Base-by-base conservation (phyloP, 768 basidiomycete genomes). In the Xerocomellus amylosporus region DNA sequence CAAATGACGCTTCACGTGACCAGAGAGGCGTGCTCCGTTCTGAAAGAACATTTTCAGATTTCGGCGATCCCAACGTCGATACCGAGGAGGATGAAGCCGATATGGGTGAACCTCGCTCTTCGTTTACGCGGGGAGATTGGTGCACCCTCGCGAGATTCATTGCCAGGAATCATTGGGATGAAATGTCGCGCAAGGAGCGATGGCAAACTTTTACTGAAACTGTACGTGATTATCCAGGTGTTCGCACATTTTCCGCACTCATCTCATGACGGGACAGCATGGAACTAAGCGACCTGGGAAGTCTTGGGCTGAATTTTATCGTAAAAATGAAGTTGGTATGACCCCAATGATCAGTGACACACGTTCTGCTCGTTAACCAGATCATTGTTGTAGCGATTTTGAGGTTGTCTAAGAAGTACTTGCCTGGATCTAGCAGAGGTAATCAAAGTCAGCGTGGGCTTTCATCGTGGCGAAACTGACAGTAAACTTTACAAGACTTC, bases 261-360 rank as follows among this genome's bases (percentile, higher is more conserved):
- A 13, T 44, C 47, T 59, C 39, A 59, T 48, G 48, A 46, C n/a
- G 36, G 28, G 47, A 8, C 42, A 87, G 86, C 75, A 79, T 63
- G 79, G 79, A 62, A 68, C 64, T 15, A 60, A 58, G 31, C 74
- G 86, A 56, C 74, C 81, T 34, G 64, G 67, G 4, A 84, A 80
- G 60, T 75, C 84, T 8, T 88, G 86, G 86, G 75, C 71, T 19
- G 83, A 86, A 63, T 82, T 78, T 58, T 85, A 81, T 60, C 75
- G 83, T 30, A 73, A 71, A 54, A 71, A 83, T 56, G 79, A 83
- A 65, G 46, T 64, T 54, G 70, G 86, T 85, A 47, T 38, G 71
- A 69, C 39, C 58, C n/a, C 15, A 40, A 49, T n/a, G 34, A 38
- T 51, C 24, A 24, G 7, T 50, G n/a, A 20, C n/a, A 30, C 13